A percentile compares a stretch with the other conserved stretches of the same genome.
These are phyloP conservation scores for Phytophthora pluvialis DNA, from an alignment of 352 stramenopile species.

Conservation along the genomic window DNA sequence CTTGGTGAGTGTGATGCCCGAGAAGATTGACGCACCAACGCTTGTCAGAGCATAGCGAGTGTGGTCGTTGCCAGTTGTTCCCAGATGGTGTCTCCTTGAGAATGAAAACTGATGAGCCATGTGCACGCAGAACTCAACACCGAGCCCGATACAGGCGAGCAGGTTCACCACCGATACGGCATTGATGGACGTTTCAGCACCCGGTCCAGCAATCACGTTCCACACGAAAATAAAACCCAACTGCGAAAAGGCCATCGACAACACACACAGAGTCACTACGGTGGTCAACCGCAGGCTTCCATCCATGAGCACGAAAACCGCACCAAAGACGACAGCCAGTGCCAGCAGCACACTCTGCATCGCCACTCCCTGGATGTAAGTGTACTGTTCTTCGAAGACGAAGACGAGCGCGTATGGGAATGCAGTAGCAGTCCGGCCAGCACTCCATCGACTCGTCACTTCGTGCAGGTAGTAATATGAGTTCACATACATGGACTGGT, in stretches of 20 bases:
- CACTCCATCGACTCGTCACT: constrained; percentile 53
- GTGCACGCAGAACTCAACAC: constrained; percentile 92
- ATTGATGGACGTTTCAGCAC: constrained; percentile 83
- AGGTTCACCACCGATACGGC: constrained; percentile 92
- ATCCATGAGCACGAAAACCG: constrained; percentile 82
- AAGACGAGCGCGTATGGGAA: constrained; percentile 93
- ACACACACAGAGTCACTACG: constrained; percentile 78
- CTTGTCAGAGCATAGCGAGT: constrained; percentile 74
- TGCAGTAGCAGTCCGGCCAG: constrained; percentile 34
- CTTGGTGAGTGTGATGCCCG: constrained; percentile 94
- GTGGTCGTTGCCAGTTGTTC: constrained; percentile 65
- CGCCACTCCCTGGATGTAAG: constrained; percentile 90
- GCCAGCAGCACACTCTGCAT: constrained; percentile 87
- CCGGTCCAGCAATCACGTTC: constrained; percentile 54
- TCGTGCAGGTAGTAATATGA: constrained; percentile 89
- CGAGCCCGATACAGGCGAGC: constrained; percentile 85
- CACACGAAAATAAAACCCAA: constrained; percentile 86
- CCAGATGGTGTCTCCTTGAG: constrained; percentile 53
- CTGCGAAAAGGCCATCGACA: constrained; percentile 81
- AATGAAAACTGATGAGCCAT: constrained; percentile 85
- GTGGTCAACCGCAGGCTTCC: constrained; percentile 64
- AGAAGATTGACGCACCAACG: constrained; percentile 86
- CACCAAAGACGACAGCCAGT: constrained; percentile 79
- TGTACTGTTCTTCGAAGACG: constrained; percentile 94
- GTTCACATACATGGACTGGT: constrained; percentile 92